These are phyloP conservation scores for Cystobasidium sp. DNA, from an alignment of 1,284 basidiomycete species.

Conservation along the genomic window DNA sequence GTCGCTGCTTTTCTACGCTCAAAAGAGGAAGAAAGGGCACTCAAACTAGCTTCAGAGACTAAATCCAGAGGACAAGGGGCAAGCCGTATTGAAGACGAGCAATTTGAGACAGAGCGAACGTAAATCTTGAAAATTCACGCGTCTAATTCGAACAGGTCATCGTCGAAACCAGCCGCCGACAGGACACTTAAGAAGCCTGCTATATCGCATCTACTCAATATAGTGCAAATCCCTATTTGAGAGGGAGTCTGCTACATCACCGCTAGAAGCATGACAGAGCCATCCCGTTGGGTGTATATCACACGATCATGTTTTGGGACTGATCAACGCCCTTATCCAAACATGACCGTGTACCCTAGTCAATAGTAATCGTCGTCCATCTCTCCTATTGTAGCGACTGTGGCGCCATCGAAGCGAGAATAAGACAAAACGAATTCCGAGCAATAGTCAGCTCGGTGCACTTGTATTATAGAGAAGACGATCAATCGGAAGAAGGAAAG, in stretches of 20 bases:
- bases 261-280: too few species aligned
- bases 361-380: slow-evolving; percentile 33
- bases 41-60: not conserved
- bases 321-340: not conserved
- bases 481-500: not conserved
- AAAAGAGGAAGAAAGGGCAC: not conserved
- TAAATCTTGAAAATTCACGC: too few species aligned
- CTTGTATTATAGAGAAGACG: not conserved
- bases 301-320: not conserved
- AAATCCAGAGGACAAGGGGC: not conserved
- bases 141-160: too few species aligned
- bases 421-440: too few species aligned
- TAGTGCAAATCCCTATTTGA: too few species aligned
- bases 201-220: too few species aligned
- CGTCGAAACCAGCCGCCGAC: too few species aligned
- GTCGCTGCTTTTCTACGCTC: slow-evolving; percentile 21
- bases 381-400: slow-evolving; percentile 40
- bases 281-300: not conserved
- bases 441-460: not conserved
- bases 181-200: too few species aligned
- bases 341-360: slow-evolving; percentile 35
- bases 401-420: not conserved
- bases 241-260: too few species aligned
- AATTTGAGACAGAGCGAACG: too few species aligned
- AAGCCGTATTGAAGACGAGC: not conserved